Base-by-base conservation (phyloP, 2,329 filamentous ascomycete species). In the Emergomyces africanus region DNA sequence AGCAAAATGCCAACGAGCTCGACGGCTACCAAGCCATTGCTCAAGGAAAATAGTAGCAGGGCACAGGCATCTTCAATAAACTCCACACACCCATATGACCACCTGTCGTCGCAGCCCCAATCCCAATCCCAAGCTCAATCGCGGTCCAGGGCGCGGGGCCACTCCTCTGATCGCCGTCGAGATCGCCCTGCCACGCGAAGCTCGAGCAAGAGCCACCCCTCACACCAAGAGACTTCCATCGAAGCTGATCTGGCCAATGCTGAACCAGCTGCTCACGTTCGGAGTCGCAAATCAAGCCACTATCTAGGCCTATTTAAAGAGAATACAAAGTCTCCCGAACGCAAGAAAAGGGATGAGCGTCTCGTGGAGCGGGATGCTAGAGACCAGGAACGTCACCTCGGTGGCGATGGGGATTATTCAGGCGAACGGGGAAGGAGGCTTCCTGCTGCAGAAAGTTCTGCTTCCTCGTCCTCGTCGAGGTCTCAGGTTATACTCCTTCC, bases 281-380 rank as follows among this genome's bases (percentile, higher is more conserved):
- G 83, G 61, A 85, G 82, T 68, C 78, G 83, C 59, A 86, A 86
- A 70, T 82, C 83, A 48, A 85, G 82, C 66, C 83, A 86, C 66
- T 84, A 83, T 65, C 72, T 86, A 57, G 82, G 83, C 14, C 72
- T 86, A 5, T 86, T 86, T 72, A 83, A 83, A 65, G 82, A 84
- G 62, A 83, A 83, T 60, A 81, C 82, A 58, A 75, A 74, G 6
- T 77, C 77, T 28, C 77, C 80, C 37, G 78, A 80, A 62, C 75
- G 78, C 59, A 79, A 79, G 66, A 73, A 76, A 67, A 69, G 76
- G 63, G 76, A 80, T 61, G 74, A 75, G 59, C 74, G 77, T 58
- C 65, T 67, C 28, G 72, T 69, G 35, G 72, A 75, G 20, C 67
- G 68, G 18, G 30, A 20, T 9, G n/a, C 9, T 39, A 51, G 35